Percentiles rank a stretch among this genome's conserved stretches.
Evolutionary conservation across 169 alveolate genomes (phyloP).

Genomic region (Plasmodium reichenowi): DNA sequence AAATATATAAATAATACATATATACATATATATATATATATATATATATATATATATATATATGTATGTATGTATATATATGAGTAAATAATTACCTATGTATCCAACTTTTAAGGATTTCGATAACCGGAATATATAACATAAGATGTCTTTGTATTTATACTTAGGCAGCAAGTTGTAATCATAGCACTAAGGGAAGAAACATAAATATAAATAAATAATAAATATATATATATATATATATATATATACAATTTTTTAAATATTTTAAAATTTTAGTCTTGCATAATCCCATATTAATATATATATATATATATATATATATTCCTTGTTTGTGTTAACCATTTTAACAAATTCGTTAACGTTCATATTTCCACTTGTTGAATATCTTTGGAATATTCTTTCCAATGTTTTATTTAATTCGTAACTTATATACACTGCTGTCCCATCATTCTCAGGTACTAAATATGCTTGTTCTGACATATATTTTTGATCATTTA

Average conservation of each 20-base stretch:
- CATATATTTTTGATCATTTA: slow-evolving; percentile 39
- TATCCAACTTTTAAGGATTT: slow-evolving; percentile 20
- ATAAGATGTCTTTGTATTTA: slow-evolving; percentile 32
- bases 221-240: not conserved
- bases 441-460: slow-evolving; percentile 66
- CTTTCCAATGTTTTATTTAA: slow-evolving; percentile 50
- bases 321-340: not conserved
- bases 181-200: slow-evolving; percentile 52
- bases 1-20: too few species aligned
- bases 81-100: slow-evolving; percentile 28
- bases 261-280: not conserved
- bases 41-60: too few species aligned
- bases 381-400: slow-evolving; percentile 53
- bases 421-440: slow-evolving; percentile 60
- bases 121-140: slow-evolving; percentile 45
- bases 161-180: slow-evolving; percentile 54
- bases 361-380: slow-evolving; percentile 60
- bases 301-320: slow-evolving; percentile 9
- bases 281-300: not conserved
- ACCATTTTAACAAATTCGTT: slow-evolving; percentile 63
- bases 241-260: not conserved
- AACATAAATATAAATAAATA: not conserved
- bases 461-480: slow-evolving; percentile 67
- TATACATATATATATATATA: too few species aligned
- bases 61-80: too few species aligned